Percentiles rank a stretch among this genome's conserved stretches.
These are phyloP conservation scores for Pyrus betulifolia DNA, from an alignment of 306 rosid genomes.

Conservation along the genomic window DNA sequence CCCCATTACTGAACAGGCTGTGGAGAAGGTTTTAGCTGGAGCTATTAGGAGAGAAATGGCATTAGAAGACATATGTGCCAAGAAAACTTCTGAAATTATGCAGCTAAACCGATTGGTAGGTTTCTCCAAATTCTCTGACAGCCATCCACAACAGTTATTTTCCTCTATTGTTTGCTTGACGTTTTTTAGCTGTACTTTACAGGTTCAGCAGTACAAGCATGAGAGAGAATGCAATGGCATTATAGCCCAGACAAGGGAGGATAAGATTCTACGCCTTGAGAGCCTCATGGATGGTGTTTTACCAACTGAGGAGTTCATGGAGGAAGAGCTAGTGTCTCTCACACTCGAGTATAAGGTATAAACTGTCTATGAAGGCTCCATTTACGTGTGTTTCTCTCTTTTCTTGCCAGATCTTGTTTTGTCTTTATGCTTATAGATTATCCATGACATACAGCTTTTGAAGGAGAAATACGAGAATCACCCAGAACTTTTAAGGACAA, in stretches of 20 bases:
- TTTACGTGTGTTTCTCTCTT: neutral
- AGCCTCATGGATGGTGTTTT: slow-evolving; percentile 89
- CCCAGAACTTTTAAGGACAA: slow-evolving; percentile 76
- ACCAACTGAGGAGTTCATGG: slow-evolving; percentile 83
- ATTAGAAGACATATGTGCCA: slow-evolving; percentile 81
- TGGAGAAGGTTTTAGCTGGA: slow-evolving; percentile 89
- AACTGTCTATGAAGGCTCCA: slow-evolving; percentile 10
- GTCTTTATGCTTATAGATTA: slow-evolving; percentile 20
- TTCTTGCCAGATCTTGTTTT: neutral
- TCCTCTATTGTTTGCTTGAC: slow-evolving; percentile 21
- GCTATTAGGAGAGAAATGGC: slow-evolving; percentile 99
- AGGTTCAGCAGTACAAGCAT: slow-evolving; percentile 91
- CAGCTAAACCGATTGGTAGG: slow-evolving; percentile 92
- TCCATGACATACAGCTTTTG: slow-evolving; percentile 48
- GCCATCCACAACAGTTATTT: slow-evolving; percentile 4
- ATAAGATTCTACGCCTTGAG: slow-evolving; percentile 86
- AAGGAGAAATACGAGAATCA: slow-evolving; percentile 86
- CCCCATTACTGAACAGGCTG: slow-evolving; percentile 40
- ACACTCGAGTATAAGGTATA: slow-evolving; percentile 74
- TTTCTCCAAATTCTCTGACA: slow-evolving; percentile 15
- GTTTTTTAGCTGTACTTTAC: slow-evolving; percentile 26
- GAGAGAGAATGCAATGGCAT: slow-evolving; percentile 88
- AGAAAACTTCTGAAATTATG: slow-evolving; percentile 64
- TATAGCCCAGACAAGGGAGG: slow-evolving; percentile 87
- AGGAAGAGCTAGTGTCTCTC: slow-evolving; percentile 66